Evolutionary conservation across 2,329 filamentous ascomycete species (phyloP).

Genomic region (Cadophora gregata): DNA sequence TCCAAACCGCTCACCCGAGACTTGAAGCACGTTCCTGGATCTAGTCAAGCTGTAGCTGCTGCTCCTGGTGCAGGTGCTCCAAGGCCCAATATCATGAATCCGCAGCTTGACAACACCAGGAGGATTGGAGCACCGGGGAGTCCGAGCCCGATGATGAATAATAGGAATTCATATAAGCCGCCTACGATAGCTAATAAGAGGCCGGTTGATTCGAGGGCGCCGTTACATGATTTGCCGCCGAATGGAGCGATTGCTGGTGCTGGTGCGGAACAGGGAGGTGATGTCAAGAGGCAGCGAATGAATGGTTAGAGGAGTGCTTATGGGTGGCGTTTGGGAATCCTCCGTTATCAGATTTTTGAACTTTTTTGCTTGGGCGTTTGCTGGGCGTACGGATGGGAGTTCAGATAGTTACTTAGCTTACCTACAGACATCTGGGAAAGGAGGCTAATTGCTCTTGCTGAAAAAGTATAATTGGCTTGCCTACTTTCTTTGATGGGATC

Average conservation of each 20-base stretch:
- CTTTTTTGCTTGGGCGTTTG: not conserved
- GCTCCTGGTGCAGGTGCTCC: conserved; percentile 26
- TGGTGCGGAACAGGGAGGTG: conserved; percentile 31
- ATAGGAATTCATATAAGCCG: conserved; percentile 63
- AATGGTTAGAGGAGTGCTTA: conserved; percentile 27
- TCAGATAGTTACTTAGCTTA: not conserved
- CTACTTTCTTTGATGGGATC: not conserved
- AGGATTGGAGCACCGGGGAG: conserved; percentile 64
- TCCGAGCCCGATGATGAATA: conserved; percentile 62
- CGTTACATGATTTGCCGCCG: conserved; percentile 41
- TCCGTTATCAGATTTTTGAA: not conserved
- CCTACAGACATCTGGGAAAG: not conserved
- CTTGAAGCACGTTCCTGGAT: conserved; percentile 55
- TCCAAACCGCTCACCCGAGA: conserved; percentile 73
- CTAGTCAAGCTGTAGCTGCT: conserved; percentile 38
- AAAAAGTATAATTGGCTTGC: not conserved
- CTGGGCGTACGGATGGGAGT: not conserved
- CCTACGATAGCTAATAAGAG: conserved; percentile 55
- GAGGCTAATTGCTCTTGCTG: not conserved
- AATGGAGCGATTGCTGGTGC: conserved; percentile 37
- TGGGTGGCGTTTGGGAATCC: not conserved
- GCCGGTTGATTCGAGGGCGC: conserved; percentile 30
- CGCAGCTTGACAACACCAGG: conserved; percentile 58
- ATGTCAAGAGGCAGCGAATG: conserved; percentile 45
- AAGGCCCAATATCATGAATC: conserved; percentile 57